These are phyloP conservation scores for Raphanus hybrid DNA, from an alignment of 441 rosid genomes.

Conservation along the genomic window DNA sequence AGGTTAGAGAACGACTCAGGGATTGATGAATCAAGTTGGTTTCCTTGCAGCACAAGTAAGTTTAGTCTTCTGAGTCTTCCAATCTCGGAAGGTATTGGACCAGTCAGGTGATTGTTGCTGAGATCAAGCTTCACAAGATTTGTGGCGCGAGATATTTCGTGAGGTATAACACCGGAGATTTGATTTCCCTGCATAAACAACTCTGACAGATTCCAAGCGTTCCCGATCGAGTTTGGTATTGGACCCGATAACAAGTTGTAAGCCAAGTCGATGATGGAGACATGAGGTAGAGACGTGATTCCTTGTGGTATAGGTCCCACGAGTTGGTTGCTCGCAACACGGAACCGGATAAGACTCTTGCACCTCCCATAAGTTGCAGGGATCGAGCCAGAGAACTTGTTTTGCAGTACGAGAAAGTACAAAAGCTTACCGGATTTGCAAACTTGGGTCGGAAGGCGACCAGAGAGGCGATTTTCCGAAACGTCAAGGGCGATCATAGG, in stretches of 20 bases:
- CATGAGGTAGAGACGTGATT: slow-evolving; percentile 77
- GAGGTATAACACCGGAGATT: slow-evolving; percentile 74
- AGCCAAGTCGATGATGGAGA: slow-evolving; percentile 79
- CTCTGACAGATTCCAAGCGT: slow-evolving; percentile 82
- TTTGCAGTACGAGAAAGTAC: slow-evolving; percentile 79
- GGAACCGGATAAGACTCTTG: slow-evolving; percentile 75
- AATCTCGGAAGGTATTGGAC: slow-evolving; percentile 81
- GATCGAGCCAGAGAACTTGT: slow-evolving; percentile 69
- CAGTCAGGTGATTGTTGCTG: slow-evolving; percentile 74
- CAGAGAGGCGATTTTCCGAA: slow-evolving; percentile 81
- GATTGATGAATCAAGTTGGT: slow-evolving; percentile 67
- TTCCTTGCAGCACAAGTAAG: slow-evolving; percentile 71
- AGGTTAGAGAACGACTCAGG: slow-evolving; percentile 71
- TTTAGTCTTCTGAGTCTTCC: slow-evolving; percentile 77
- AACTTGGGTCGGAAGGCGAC: slow-evolving; percentile 69
- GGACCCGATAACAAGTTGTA: slow-evolving; percentile 75
- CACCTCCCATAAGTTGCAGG: slow-evolving; percentile 71
- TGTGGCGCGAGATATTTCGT: slow-evolving; percentile 66
- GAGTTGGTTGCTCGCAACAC: slow-evolving; percentile 73
- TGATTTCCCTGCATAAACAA: slow-evolving; percentile 75
- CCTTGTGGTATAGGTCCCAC: slow-evolving; percentile 71
- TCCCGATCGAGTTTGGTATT: slow-evolving; percentile 55
- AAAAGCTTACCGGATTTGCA: slow-evolving; percentile 79
- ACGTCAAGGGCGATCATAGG: slow-evolving; percentile 69
- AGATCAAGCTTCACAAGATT: slow-evolving; percentile 91